phyloP scores from a whole-genome alignment of 2,329 filamentous ascomycete genomes.

The Fusarium hainanense region DNA sequence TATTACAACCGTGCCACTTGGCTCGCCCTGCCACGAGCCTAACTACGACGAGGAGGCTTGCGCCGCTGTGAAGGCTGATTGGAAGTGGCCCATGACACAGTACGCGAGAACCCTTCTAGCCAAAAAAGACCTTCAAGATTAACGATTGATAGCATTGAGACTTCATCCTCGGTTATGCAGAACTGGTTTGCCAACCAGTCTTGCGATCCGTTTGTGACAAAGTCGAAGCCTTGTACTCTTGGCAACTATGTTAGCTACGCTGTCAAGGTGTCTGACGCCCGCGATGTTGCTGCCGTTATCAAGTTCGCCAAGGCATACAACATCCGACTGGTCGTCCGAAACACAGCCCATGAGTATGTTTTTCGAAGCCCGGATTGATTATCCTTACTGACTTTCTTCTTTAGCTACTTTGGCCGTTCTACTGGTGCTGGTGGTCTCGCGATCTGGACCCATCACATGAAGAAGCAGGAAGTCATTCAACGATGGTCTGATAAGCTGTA shows the following conservation, averaged over 20 bases:
- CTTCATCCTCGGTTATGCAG: slow-evolving; percentile 56
- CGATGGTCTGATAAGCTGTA: slow-evolving; percentile 42
- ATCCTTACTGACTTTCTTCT: not conserved
- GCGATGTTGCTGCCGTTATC: slow-evolving; percentile 49
- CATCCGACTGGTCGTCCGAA: slow-evolving; percentile 52
- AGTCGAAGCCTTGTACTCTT: slow-evolving; percentile 54
- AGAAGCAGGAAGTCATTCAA: slow-evolving; percentile 56
- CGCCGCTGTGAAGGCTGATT: slow-evolving; percentile 53
- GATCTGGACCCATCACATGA: slow-evolving; percentile 55
- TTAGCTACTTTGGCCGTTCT: slow-evolving; percentile 49
- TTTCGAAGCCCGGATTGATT: not conserved
- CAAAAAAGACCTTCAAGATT: not conserved
- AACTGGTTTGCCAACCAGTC: slow-evolving; percentile 53
- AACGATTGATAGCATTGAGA: slow-evolving; percentile 45
- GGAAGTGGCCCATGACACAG: slow-evolving; percentile 59
- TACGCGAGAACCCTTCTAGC: slow-evolving; percentile 43
- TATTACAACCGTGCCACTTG: slow-evolving; percentile 63
- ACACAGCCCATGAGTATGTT: slow-evolving; percentile 48
- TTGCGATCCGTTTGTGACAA: slow-evolving; percentile 54
- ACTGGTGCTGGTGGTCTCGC: slow-evolving; percentile 53
- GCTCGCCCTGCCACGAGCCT: slow-evolving; percentile 60
- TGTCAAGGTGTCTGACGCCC: slow-evolving; percentile 48
- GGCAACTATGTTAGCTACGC: slow-evolving; percentile 58
- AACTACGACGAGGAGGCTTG: slow-evolving; percentile 60
- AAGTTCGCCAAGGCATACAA: slow-evolving; percentile 54